Percentiles rank a stretch among this genome's conserved stretches.
Evolutionary conservation across 148 eudicot species (phyloP).

Genomic region (Chenopodium formosanum): DNA sequence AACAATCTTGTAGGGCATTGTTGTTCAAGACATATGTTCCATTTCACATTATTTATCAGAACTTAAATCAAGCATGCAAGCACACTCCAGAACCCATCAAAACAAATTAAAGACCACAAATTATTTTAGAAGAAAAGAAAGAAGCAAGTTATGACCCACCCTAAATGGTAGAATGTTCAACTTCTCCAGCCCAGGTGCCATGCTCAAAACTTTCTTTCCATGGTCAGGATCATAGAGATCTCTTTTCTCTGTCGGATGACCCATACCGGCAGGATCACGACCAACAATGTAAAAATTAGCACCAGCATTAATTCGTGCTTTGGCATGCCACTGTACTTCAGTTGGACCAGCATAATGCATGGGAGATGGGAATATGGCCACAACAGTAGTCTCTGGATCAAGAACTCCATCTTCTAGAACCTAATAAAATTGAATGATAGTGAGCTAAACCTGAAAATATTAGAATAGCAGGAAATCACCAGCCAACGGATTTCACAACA

Average conservation of each 20-base stretch:
- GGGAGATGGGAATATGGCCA: conserved; percentile 83
- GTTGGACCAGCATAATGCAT: conserved; percentile 97
- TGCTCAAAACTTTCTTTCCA: conserved; percentile 83
- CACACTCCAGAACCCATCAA: neutral
- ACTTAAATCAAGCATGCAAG: conserved; percentile 7
- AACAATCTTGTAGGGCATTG: neutral
- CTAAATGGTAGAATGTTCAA: conserved; percentile 76
- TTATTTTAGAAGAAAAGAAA: neutral
- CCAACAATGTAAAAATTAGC: conserved; percentile 90
- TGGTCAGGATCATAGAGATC: conserved; percentile 90
- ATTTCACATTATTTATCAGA: neutral
- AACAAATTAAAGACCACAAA: neutral
- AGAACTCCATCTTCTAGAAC: conserved; percentile 86
- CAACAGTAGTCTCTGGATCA: conserved; percentile 83
- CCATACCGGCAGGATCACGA: conserved; percentile 94
- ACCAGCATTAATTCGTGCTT: conserved; percentile 87
- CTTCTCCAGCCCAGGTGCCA: conserved; percentile 87
- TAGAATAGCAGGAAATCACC: neutral
- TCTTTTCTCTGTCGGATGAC: conserved; percentile 79
- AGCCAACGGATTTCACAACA: neutral
- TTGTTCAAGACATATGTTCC: neutral
- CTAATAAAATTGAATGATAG: conserved; percentile 28
- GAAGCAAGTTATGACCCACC: conserved; percentile 38
- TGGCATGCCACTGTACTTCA: conserved; percentile 96
- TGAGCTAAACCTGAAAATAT: no score